Base-by-base conservation (phyloP, 176 grass and related monocot species). In the Panicum miliaceum region DNA sequence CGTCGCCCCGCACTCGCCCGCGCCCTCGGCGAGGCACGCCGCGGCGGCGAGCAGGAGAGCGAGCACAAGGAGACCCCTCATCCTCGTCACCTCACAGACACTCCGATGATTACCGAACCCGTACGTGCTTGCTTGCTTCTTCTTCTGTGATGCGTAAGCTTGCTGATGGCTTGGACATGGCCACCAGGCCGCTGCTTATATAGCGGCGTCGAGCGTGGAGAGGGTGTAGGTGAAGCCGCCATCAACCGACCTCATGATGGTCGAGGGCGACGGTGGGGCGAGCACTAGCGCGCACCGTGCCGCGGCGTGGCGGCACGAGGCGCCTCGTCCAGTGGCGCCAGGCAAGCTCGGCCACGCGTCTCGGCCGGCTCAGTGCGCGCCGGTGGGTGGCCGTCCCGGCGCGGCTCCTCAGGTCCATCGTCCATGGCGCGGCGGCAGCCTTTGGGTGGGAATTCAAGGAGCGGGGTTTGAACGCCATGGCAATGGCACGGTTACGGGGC, bases 1-100 rank as follows among this genome's bases (percentile, higher is more conserved):
- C 62, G 82, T 89, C 66, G 79, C 68, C 7, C 90, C 93, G 42
- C 93, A 94, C 81, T 94, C 93, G 12, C 93, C 87, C 4, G 93
- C 90, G 3, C 81, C 93, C 40, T 76, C 50, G 5, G 66, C 36
- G n/a, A 88, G 32, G 19, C 38, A 23, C 13, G 41, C 73, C 0
- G 40, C 81, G 27, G 68, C 59, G 15, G 16, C 50, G 20, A 19
- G 42, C 35, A 80, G 42, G 19, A 80, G 37, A 2, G 51, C 51
- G 47, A 82, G 29, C 50, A 75, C 61, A 6, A 84, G 1, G 5
- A 68, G 57, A 60, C 15, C 7, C 75, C 7, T 89, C 38, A 58
- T 75, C 72, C 6, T 53, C 23, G 35, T 73, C 84, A 10, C 6
- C n/a, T 46, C n/a, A 43, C 43, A 6, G 2, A 8, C 41, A 7